Evolutionary conservation across 257 asterid species (phyloP), one percentile per base, ranked within the genome.

Genomic region (Avicennia marina): DNA sequence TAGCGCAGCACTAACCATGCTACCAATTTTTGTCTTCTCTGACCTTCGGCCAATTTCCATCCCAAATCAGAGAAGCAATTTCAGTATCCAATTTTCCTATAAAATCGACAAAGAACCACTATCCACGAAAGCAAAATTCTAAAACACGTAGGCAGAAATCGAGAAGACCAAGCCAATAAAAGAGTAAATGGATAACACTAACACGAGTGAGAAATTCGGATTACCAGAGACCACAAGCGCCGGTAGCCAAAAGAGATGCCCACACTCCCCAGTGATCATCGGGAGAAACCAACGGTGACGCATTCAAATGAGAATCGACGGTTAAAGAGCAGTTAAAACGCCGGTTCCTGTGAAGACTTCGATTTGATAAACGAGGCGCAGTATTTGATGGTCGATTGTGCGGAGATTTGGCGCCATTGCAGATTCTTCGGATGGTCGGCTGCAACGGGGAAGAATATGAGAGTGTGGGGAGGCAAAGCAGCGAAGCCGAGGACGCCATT

Each of bases 11-110:
- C 95, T 77, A 70, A 85, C 74, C 86, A 77, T 89, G 72, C 95
- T 75, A 67, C 95, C 96, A 42, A 89, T 79, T 73, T 79, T 77
- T 18, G 89, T 85, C 86, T 83, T 89, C 81, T 85, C 96, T 50
- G 87, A 77, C 96, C 95, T 88, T 71, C 68, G 49, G 8, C 54
- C 60, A 59, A 59, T 43, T 27, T 2, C 9, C 41, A 8, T 3
- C 62, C 64, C 69, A 60, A 34, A 49, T 33, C 53, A 53, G 60
- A 47, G 21, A 51, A 41, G 54, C 25, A 58, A 57, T 27, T 52
- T 40, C 15, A 46, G 31, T 21, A 39, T 24, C 58, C 56, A 31
- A 39, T 33, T 44, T 51, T 41, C 3, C 3, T 29, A 7, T 29
- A 29, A 29, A 53, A n/a, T n/a, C n/a, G n/a, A n/a, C n/a, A n/a